Evolutionary conservation across 495 filamentous ascomycete genomes (phyloP).

Genomic region (Barbatosphaeria neglecta): DNA sequence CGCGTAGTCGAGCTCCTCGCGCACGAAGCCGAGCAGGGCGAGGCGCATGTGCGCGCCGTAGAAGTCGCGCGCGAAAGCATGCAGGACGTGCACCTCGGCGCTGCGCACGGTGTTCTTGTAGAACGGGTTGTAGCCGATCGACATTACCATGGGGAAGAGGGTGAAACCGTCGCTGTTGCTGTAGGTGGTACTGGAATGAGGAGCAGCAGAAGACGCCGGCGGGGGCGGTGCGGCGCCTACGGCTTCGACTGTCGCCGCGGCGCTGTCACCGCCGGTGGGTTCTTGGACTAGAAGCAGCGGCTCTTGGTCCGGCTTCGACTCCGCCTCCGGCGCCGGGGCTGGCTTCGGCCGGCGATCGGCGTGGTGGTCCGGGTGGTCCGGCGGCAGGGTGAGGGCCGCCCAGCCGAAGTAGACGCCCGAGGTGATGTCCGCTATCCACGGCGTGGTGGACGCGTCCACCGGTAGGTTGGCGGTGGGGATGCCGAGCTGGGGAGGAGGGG

Average conservation of each 20-base stretch:
- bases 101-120: slow-evolving; percentile 76
- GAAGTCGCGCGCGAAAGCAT: slow-evolving; percentile 63
- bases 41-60: slow-evolving; percentile 72
- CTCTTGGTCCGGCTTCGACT: no score
- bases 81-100: slow-evolving; percentile 88
- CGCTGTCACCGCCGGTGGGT: no score
- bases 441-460: slow-evolving; percentile 52
- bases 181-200: not conserved
- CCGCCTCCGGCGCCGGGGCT: no score
- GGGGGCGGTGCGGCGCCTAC: no score
- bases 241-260: no score
- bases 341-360: slow-evolving; percentile 1
- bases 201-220: no score
- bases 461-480: slow-evolving; percentile 98
- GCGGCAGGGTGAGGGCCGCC: slow-evolving; percentile 45
- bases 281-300: no score
- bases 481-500: slow-evolving; percentile 49
- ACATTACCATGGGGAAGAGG: slow-evolving; percentile 81
- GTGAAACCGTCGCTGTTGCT: slow-evolving; percentile 4
- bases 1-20: slow-evolving; percentile 81
- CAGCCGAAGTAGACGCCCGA: slow-evolving; percentile 91
- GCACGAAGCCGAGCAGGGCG: slow-evolving; percentile 72
- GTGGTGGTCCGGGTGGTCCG: slow-evolving; percentile 12
- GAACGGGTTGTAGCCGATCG: slow-evolving; percentile 90
- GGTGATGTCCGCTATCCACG: slow-evolving; percentile 56